Evolutionary conservation across 495 filamentous ascomycete species (phyloP).

Genomic region (Jackrogersella minutella): DNA sequence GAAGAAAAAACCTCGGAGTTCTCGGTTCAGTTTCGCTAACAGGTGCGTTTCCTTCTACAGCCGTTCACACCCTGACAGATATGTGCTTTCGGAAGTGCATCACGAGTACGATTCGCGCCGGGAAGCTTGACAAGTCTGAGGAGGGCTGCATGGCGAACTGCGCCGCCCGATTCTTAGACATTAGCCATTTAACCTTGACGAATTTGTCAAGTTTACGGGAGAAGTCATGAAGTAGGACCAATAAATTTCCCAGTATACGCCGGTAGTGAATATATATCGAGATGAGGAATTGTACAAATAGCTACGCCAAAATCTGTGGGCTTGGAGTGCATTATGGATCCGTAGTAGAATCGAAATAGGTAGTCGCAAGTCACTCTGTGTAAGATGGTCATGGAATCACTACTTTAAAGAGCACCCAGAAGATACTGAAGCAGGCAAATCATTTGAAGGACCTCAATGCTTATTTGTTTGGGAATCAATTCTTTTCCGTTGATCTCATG

Average conservation of each 20-base stretch:
- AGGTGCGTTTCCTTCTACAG: conserved; percentile 17
- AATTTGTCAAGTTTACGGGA: conserved; percentile 68
- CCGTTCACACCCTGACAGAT: conserved; percentile 76
- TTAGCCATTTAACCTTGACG: conserved; percentile 79
- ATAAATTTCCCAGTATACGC: not conserved
- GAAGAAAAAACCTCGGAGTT: not conserved
- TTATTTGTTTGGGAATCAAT: conserved; percentile 36
- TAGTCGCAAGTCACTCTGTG: not conserved
- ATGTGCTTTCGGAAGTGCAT: conserved; percentile 93
- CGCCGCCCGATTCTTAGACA: conserved; percentile 91
- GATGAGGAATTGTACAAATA: conserved; percentile 15
- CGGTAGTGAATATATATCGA: not conserved
- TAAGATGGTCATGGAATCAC: conserved; percentile 12
- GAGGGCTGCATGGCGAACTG: conserved; percentile 87
- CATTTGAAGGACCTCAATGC: conserved; percentile 16
- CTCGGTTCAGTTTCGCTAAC: conserved; percentile 11
- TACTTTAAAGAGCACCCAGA: conserved; percentile 1
- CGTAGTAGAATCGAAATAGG: not conserved
- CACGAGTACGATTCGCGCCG: conserved; percentile 68
- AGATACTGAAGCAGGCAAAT: conserved; percentile 5
- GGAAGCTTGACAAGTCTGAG: conserved; percentile 76
- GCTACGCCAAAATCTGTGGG: not conserved
- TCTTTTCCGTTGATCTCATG: conserved; percentile 45
- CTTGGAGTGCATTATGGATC: not conserved
- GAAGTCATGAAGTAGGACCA: not conserved